phyloP scores from a whole-genome alignment of 257 asterid genomes.

The Leonotis leonurus region DNA sequence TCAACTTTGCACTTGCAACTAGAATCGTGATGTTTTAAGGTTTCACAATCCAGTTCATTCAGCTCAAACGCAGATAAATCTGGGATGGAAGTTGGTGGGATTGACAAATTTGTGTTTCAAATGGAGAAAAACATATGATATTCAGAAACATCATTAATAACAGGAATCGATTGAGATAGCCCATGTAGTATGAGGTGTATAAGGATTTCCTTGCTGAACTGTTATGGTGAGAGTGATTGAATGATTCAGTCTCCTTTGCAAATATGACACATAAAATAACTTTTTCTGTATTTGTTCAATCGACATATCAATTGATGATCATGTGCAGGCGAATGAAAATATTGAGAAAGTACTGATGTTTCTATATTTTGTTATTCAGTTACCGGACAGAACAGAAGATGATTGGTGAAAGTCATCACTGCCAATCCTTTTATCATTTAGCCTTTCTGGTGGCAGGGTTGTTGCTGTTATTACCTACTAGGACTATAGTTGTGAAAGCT shows the following conservation, averaged over 20 bases:
- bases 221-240: not conserved
- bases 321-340: not conserved
- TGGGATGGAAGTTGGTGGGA: slow-evolving; percentile 4
- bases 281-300: not conserved
- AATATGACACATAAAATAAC: not conserved
- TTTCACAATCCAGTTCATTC: not conserved
- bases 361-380: slow-evolving; percentile 5
- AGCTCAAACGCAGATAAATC: not conserved
- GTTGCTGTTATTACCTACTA: slow-evolving; percentile 11
- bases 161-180: not conserved
- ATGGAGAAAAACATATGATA: not conserved
- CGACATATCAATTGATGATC: not conserved
- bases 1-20: not conserved
- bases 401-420: not conserved
- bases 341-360: slow-evolving; percentile 4
- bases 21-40: not conserved
- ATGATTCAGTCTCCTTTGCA: not conserved
- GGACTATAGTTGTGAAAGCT: slow-evolving; percentile 1
- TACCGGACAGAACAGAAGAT: slow-evolving; percentile 1
- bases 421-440: not conserved
- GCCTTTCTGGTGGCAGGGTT: slow-evolving; percentile 16
- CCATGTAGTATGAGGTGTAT: not conserved
- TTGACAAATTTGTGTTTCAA: not conserved
- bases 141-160: not conserved
- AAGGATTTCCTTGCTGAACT: not conserved